Evolutionary conservation across 1,284 basidiomycete genomes (phyloP), one percentile per base, ranked within the genome.

Genomic region (Garcileccinum viscosum): DNA sequence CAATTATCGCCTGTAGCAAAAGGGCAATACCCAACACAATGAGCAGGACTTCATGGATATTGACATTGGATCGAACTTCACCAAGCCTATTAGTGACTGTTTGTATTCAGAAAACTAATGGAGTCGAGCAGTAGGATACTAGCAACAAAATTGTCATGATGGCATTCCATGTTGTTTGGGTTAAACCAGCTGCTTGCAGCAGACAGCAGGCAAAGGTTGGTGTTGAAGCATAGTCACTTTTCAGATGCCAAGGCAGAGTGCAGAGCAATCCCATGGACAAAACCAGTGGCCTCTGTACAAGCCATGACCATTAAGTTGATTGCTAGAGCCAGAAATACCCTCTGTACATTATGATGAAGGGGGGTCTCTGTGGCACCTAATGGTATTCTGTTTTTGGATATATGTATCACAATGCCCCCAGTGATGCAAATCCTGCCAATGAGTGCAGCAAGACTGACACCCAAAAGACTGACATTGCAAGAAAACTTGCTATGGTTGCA

Each of bases 271-370:
- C 66, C 72, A 17, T 79, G 80, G 14, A 71, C 74, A 24, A 77
- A 80, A 11, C 78, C 80, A 5, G 71, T 81, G 7, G 77, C 70
- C 37, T 79, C 78, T 19, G 77, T 81, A 32, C 80, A 79, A 15
- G 67, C 61, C 2, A 78, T 69, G 32, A 80, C 72, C 66, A 77
- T 67, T 24, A 79, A 58, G 42, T 73, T 75, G 67, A 76, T 68
- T 2, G 42, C 73, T 9, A 78, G 72, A 58, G 22, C 44, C n/a
- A 80, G 38, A 5, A 72, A 44, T 40, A 81, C 77, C 62, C 67
- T 76, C 65, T 78, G 53, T 71, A 69, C 70, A 50, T 56, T 5
- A 17, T 69, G n/a, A 17, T 24, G n/a, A 47, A 80, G 66, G 50
- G 72, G 67, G 40, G 72, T 33, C 37, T 77, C 65, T 11, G 77